A percentile compares a stretch with the other conserved stretches of the same genome.
Evolutionary conservation across 1,284 basidiomycete species (phyloP).

Genomic region (Earliella scabrosa): DNA sequence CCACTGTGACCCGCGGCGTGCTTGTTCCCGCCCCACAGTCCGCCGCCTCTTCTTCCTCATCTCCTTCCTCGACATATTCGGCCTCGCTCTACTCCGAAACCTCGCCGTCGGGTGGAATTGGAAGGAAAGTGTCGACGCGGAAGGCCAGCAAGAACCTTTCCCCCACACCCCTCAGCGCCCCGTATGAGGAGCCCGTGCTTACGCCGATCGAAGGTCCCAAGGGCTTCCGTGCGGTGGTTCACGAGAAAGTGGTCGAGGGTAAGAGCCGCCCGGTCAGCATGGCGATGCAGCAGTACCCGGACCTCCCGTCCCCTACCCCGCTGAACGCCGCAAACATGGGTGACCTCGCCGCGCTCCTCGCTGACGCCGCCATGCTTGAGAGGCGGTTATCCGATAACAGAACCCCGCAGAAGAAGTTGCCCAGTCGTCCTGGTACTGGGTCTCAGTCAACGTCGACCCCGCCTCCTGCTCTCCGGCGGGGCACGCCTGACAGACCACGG

Average conservation of each 20-base stretch:
- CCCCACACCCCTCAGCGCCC: slow-evolving; percentile 4
- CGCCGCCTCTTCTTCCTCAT: slow-evolving; percentile 12
- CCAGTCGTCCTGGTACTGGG: neutral
- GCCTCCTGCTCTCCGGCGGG: slow-evolving; percentile 5
- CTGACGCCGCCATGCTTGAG: slow-evolving; percentile 34
- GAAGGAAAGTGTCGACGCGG: slow-evolving; percentile 14
- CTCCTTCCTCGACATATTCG: slow-evolving; percentile 21
- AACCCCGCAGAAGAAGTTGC: slow-evolving; percentile 25
- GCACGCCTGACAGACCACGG: slow-evolving; percentile 12
- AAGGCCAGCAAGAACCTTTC: slow-evolving; percentile 10
- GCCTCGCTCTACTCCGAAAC: slow-evolving; percentile 18
- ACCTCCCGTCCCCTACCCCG: slow-evolving; percentile 18
- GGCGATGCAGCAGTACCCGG: slow-evolving; percentile 14
- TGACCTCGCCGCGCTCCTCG: slow-evolving; percentile 34
- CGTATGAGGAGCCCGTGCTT: slow-evolving; percentile 26
- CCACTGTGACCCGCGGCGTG: slow-evolving; percentile 22
- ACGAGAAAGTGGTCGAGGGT: slow-evolving; percentile 32
- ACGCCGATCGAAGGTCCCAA: slow-evolving; percentile 25
- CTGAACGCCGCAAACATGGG: slow-evolving; percentile 29
- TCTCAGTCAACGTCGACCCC: slow-evolving; percentile 5
- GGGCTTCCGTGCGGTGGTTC: slow-evolving; percentile 37
- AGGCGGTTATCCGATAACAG: slow-evolving; percentile 28
- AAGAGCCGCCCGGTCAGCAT: slow-evolving; percentile 21
- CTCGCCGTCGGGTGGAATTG: slow-evolving; percentile 15
- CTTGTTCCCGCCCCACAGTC: slow-evolving; percentile 20